Evolutionary conservation across 192 early-diverging fungal genomes (phyloP), one percentile per base, ranked within the genome.

Genomic region (Paraglomus brasilianum): DNA sequence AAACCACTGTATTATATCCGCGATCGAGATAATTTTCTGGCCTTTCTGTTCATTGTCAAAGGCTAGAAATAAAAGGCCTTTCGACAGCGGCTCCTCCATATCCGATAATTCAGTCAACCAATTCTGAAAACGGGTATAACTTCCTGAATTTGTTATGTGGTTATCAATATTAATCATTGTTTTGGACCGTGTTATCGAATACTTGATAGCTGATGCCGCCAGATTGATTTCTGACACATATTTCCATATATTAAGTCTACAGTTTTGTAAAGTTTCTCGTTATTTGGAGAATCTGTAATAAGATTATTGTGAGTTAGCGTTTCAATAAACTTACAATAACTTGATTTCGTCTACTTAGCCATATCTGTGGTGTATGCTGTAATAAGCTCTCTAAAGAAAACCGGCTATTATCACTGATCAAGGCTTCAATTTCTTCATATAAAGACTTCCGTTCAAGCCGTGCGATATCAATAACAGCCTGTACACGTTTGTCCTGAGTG

Each of bases 11-110:
- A 49, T 49, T 49, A 19, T 21, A 5, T 45, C n/a, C 60, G 17
- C 42, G n/a, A 62, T 62, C 42, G 4, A 44, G 42, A 62, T 62
- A 62, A 62, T 62, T 62, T 46, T 62, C 46, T 62, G 60, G 2
- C 19, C 43, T 62, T 21, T 62, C 21, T 62, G 44, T 22, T 62
- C n/a, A 62, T 62, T 62, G 22, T 45, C 60, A 62, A 62, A 62
- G 14, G 42, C 42, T 14, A 62, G 9, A 45, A 62, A 62, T 45
- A 62, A 62, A 45, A 62, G 42, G 2, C 44, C 60, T 17, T 62
- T 13, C 9, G 60, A 8, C 43, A 46, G 46, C 22, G 42, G 42
- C 17, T 62, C 42, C 22, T 62, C 19, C 9, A 30, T 1, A 15
- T 65, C 36, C 30, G 63, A 30, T 0, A 65, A 50, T 65, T 50